Evolutionary conservation across 192 early-diverging fungal species (phyloP), one percentile per base, ranked within the genome.

Genomic region (Lobulomyces angularis): DNA sequence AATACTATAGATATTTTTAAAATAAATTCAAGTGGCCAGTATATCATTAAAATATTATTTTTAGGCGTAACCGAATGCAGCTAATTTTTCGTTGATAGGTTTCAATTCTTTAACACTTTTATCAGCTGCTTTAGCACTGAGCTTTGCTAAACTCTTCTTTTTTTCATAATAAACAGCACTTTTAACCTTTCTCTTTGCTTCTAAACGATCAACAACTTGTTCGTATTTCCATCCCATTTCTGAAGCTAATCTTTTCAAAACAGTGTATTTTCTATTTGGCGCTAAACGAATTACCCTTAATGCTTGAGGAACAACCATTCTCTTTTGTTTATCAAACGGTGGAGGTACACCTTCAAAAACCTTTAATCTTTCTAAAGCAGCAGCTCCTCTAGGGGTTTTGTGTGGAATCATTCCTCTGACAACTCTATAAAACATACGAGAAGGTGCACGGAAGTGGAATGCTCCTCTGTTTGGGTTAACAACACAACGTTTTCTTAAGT

Each of bases 151-250:
- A 29, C 64, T 63, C 74, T 73, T 76, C 62, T 77, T 77, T 74
- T 82, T 83, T 64, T 92, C 81, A 72, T 92, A 95, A 79, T 69
- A 93, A 52, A 83, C 89, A 57, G 80, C 65, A 62, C 69, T 63
- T 69, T 86, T 83, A 64, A 82, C 83, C 86, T 95, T 97, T 65
- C 95, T 83, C 85, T 98, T 95, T 70, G 88, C 90, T 75, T 98
- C 95, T 46, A 98, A 79, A 60, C 81, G 78, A 65, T 77, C 79
- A 58, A 98, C 86, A 49, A 98, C 83, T 55, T 88, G 90, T 65
- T 90, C 71, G 85, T 97, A 95, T 73, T 96, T 98, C 95, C 95
- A 98, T 53, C 95, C 92, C 59, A 98, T 83, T 77, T 97, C 95
- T 58, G 74, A 59, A 35, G 86, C 81, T 66, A 98, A 77, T 54